phyloP scores from a whole-genome alignment of 176 grass and related monocot genomes.

The Dactylis glomerata region DNA sequence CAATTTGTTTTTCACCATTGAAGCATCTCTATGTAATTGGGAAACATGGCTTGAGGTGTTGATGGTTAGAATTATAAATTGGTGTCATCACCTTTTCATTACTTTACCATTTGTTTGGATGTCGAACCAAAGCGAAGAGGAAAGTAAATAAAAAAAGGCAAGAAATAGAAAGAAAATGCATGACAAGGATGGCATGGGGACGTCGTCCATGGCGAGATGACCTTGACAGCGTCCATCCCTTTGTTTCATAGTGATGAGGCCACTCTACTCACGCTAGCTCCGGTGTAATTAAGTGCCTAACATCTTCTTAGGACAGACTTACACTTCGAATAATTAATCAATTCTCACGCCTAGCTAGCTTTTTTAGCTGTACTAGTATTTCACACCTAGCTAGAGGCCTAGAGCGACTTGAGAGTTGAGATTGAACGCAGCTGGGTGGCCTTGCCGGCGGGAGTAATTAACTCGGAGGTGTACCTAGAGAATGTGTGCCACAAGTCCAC shows the following conservation, averaged over 20 bases:
- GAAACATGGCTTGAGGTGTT: neutral
- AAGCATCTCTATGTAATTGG: too few species aligned
- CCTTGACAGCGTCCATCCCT: conserved; percentile 9
- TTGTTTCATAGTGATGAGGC: conserved; percentile 12
- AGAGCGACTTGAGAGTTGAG: neutral
- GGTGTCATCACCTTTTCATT: neutral
- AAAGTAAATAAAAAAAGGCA: neutral
- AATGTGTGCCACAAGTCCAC: neutral
- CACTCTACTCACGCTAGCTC: conserved; percentile 23
- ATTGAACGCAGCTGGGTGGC: neutral
- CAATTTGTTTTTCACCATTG: too few species aligned
- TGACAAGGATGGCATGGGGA: conserved; percentile 1
- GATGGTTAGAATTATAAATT: conserved; percentile 5
- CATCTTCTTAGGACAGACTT: neutral
- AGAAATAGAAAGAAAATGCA: neutral
- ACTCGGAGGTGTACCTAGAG: neutral
- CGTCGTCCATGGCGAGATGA: neutral
- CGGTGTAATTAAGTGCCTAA: conserved; percentile 23
- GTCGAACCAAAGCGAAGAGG: neutral
- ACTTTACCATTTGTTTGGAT: neutral
- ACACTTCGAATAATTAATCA: neutral
- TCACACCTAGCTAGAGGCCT: neutral
- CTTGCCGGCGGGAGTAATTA: neutral
- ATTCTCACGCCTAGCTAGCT: neutral
- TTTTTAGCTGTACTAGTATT: neutral